phyloP scores from a whole-genome alignment of 306 rosid genomes.

The Inga oerstediana region DNA sequence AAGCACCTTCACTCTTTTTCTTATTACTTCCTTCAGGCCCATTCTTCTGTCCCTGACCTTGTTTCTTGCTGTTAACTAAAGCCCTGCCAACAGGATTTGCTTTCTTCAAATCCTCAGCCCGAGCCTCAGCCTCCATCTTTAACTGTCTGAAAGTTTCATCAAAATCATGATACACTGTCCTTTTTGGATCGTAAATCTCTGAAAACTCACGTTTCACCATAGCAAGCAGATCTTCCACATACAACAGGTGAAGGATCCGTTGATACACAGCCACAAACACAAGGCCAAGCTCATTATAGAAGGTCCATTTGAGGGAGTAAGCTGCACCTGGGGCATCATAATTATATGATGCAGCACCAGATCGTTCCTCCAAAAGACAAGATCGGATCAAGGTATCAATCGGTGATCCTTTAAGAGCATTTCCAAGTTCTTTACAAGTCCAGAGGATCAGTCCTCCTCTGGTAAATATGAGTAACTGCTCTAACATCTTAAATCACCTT shows the following conservation, averaged over 20 bases:
- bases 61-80: constrained; percentile 57
- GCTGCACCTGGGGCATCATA: constrained; percentile 85
- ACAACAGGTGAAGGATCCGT: constrained; percentile 76
- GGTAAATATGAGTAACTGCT: constrained; percentile 86
- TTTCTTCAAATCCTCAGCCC: constrained; percentile 81
- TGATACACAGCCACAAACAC: constrained; percentile 93
- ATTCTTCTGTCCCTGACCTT: constrained; percentile 63
- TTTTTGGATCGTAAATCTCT: constrained; percentile 62
- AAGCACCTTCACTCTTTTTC: constrained; percentile 53
- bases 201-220: constrained; percentile 77
- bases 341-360: constrained; percentile 78
- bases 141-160: constrained; percentile 84
- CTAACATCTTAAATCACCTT: constrained; percentile 58
- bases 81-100: constrained; percentile 60
- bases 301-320: constrained; percentile 92
- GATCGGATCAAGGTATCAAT: constrained; percentile 90
- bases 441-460: constrained; percentile 93
- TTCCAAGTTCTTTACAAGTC: constrained; percentile 82
- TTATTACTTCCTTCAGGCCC: constrained; percentile 63
- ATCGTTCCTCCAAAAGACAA: constrained; percentile 92
- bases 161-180: constrained; percentile 64
- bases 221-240: constrained; percentile 81
- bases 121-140: constrained; percentile 81
- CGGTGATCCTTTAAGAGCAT: constrained; percentile 88
- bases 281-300: constrained; percentile 87